phyloP scores from a whole-genome alignment of 192 early-diverging fungal species.

The Coemansia sp. region DNA sequence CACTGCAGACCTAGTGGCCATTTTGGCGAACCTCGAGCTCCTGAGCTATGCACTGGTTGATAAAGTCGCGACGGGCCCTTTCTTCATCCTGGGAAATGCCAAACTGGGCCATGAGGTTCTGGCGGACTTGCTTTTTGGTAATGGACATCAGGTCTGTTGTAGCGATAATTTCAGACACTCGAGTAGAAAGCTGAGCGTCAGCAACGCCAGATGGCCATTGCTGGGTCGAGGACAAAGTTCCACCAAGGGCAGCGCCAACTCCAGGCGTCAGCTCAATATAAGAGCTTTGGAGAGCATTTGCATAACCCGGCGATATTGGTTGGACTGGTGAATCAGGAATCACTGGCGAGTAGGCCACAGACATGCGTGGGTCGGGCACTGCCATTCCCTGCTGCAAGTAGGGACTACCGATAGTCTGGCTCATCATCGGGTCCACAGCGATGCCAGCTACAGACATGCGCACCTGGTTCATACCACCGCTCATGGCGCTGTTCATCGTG shows the following conservation, averaged over 20 bases:
- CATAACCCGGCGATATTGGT: slow-evolving; percentile 8
- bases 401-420: slow-evolving; percentile 23
- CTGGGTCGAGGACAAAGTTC: slow-evolving; percentile 1
- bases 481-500: slow-evolving; percentile 19
- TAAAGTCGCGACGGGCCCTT: slow-evolving; percentile 76
- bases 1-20: background rate
- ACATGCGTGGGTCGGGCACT: slow-evolving; percentile 28
- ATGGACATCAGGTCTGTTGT: slow-evolving; percentile 96
- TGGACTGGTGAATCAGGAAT: background rate
- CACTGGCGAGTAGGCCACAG: slow-evolving; percentile 16
- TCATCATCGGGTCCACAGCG: slow-evolving; percentile 37
- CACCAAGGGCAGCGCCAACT: background rate
- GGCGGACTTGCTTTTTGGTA: slow-evolving; percentile 98
- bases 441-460: slow-evolving; percentile 18
- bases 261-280: slow-evolving; percentile 2
- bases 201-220: slow-evolving; percentile 57
- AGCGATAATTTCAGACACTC: slow-evolving; percentile 76
- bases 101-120: slow-evolving; percentile 76
- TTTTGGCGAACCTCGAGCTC: slow-evolving; percentile 41
- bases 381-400: slow-evolving; percentile 24
- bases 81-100: slow-evolving; percentile 69
- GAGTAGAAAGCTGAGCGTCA: slow-evolving; percentile 65
- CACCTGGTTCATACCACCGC: slow-evolving; percentile 9
- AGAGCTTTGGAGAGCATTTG: background rate
- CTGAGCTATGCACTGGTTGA: slow-evolving; percentile 78